These are phyloP conservation scores for Gomphus sp. DNA, from an alignment of 1,284 basidiomycete genomes.

Conservation along the genomic window DNA sequence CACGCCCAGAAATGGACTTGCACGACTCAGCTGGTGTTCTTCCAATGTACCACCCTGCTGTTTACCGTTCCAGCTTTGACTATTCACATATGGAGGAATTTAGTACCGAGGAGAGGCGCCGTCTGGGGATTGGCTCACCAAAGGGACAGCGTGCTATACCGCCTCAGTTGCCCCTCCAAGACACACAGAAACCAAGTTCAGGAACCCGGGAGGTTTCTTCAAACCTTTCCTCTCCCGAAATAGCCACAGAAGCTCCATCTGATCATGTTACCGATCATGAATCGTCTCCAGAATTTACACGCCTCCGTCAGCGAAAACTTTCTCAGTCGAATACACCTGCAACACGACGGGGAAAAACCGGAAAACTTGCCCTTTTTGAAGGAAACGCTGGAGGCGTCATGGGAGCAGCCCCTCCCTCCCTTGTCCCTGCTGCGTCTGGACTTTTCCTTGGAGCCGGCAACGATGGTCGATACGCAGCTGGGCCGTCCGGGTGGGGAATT, in stretches of 20 bases:
- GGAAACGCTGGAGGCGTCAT: slow-evolving; percentile 27
- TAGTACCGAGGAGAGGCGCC: slow-evolving; percentile 60
- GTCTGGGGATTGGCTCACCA: slow-evolving; percentile 41
- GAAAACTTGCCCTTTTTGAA: slow-evolving; percentile 92
- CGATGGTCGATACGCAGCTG: slow-evolving; percentile 8
- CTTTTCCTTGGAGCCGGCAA: slow-evolving; percentile 15
- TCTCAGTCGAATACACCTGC: slow-evolving; percentile 64
- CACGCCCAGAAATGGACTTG: slow-evolving; percentile 1
- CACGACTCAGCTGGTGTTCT: slow-evolving; percentile 31
- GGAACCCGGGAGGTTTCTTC: background rate
- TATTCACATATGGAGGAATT: slow-evolving; percentile 78
- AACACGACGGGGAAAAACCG: slow-evolving; percentile 48
- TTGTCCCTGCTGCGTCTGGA: slow-evolving; percentile 26
- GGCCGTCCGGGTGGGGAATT: slow-evolving; percentile 19
- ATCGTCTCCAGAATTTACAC: slow-evolving; percentile 21
- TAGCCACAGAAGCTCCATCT: slow-evolving; percentile 16
- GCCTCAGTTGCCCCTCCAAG: background rate
- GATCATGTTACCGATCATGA: slow-evolving; percentile 15
- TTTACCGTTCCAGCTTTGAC: slow-evolving; percentile 50
- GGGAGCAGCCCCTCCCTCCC: slow-evolving; percentile 38
- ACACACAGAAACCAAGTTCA: background rate
- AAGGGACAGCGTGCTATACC: background rate
- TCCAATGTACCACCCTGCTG: slow-evolving; percentile 49
- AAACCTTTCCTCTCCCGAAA: slow-evolving; percentile 15
- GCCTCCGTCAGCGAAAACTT: slow-evolving; percentile 68